Conservation (phyloP, 371 early-diverging fungal species). For the Mortierella sp. region DNA sequence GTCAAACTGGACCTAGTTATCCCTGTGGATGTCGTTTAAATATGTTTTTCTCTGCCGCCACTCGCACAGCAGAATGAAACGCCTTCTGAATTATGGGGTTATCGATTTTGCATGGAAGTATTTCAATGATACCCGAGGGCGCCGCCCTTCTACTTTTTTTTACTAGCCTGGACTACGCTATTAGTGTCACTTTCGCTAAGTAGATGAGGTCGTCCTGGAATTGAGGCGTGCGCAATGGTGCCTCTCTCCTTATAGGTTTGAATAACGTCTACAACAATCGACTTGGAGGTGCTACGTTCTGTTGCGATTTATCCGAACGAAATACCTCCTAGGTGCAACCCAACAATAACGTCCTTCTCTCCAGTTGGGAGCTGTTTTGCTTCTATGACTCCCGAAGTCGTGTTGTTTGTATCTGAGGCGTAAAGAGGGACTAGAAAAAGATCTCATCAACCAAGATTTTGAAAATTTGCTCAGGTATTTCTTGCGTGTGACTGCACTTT, state of each 20-base stretch:
- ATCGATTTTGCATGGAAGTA: background rate
- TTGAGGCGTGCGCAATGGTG: conserved; percentile 1
- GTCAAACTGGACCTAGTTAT: background rate
- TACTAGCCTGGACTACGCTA: background rate
- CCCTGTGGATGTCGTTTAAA: background rate
- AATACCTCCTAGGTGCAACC: background rate
- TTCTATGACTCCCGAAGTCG: background rate
- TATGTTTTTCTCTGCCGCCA: background rate
- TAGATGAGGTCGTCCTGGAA: background rate
- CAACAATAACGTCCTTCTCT: background rate
- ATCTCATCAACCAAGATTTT: too few relatives aligned
- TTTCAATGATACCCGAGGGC: background rate
- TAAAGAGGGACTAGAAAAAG: too few relatives aligned
- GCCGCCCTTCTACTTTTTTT: background rate
- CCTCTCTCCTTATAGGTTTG: background rate
- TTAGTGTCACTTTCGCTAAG: background rate
- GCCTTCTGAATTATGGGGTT: background rate
- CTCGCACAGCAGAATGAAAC: background rate
- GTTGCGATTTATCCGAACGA: background rate
- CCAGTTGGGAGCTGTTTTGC: background rate
- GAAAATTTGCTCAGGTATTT: too few relatives aligned
- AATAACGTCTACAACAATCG: background rate
- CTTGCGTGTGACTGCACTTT: too few relatives aligned
- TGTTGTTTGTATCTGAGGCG: too few relatives aligned
- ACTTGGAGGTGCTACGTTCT: background rate